Evolutionary conservation across 2,329 filamentous ascomycete genomes (phyloP).

Genomic region (Calcarisporium arbuscula): DNA sequence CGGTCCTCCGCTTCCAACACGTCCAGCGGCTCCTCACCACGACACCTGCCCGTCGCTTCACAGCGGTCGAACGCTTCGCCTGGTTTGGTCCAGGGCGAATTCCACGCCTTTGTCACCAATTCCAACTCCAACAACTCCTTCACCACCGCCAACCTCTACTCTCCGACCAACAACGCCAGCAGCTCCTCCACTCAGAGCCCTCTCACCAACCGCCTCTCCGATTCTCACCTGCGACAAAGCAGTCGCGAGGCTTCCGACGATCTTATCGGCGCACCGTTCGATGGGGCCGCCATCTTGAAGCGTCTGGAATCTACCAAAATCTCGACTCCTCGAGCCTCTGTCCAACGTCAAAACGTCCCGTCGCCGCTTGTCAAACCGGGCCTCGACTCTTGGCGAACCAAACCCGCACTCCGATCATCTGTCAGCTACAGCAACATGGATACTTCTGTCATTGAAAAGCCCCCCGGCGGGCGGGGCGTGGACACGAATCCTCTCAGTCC

Average conservation of each 20-base stretch:
- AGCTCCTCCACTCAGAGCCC: constrained; percentile 19
- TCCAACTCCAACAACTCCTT: constrained; percentile 14
- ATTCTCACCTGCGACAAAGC: constrained; percentile 13
- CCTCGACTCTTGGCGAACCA: constrained; percentile 43
- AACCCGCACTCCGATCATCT: constrained; percentile 57
- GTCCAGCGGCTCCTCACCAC: constrained; percentile 43
- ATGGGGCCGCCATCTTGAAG: constrained; percentile 55
- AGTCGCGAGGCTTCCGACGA: constrained; percentile 43
- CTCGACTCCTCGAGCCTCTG: constrained; percentile 24
- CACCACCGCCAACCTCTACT: constrained; percentile 16
- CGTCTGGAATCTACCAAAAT: constrained; percentile 49
- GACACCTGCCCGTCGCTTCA: constrained; percentile 34
- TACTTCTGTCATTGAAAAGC: constrained; percentile 29
- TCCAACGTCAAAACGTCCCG: constrained; percentile 22
- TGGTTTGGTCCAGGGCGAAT: constrained; percentile 38
- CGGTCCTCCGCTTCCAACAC: constrained; percentile 42
- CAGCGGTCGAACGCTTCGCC: constrained; percentile 42
- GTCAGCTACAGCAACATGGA: constrained; percentile 43
- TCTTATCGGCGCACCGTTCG: constrained; percentile 59
- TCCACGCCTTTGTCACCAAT: constrained; percentile 29
- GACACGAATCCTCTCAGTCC: constrained; percentile 44
- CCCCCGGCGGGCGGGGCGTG: constrained; percentile 23
- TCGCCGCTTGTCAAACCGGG: constrained; percentile 40
- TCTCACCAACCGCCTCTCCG: constrained; percentile 18
- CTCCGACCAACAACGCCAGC: no score